Evolutionary conservation across 495 filamentous ascomycete species (phyloP).

Genomic region (Collariella sp.): DNA sequence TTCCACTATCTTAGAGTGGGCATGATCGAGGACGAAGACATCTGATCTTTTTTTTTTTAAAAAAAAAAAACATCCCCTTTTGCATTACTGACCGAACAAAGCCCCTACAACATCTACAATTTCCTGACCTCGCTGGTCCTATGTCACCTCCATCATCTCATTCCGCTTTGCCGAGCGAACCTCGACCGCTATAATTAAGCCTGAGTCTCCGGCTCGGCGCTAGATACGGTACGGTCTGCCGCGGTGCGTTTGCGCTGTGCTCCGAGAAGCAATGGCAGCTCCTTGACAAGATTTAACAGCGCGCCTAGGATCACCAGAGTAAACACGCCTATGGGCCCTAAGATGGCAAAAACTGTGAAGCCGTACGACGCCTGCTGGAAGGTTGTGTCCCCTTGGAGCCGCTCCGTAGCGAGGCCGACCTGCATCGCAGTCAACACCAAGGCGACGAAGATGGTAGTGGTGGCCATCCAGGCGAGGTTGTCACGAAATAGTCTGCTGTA

Average conservation of each 20-base stretch:
- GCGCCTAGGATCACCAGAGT: too few relatives aligned
- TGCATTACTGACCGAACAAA: not conserved
- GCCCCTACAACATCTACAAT: not conserved
- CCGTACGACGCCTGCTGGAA: not conserved
- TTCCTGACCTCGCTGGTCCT: not conserved
- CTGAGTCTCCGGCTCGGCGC: too few relatives aligned
- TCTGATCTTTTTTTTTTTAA: not conserved
- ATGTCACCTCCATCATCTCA: too few relatives aligned
- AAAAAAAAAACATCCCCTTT: too few relatives aligned
- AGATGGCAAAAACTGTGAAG: not conserved
- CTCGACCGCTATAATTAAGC: too few relatives aligned
- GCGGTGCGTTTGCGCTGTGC: too few relatives aligned
- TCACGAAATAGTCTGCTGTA: not conserved
- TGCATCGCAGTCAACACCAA: not conserved
- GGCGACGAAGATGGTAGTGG: not conserved
- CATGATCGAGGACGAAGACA: not conserved
- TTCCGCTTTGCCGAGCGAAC: too few relatives aligned
- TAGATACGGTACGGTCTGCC: too few relatives aligned
- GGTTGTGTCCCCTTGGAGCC: not conserved
- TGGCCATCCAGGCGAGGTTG: not conserved
- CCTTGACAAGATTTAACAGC: too few relatives aligned
- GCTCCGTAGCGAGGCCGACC: not conserved
- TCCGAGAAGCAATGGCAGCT: too few relatives aligned
- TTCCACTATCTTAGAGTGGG: too few relatives aligned
- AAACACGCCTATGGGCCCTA: too few relatives aligned